These are phyloP conservation scores for Ceratobasidium theobromae DNA, from an alignment of 1,284 basidiomycete species.

Conservation along the genomic window DNA sequence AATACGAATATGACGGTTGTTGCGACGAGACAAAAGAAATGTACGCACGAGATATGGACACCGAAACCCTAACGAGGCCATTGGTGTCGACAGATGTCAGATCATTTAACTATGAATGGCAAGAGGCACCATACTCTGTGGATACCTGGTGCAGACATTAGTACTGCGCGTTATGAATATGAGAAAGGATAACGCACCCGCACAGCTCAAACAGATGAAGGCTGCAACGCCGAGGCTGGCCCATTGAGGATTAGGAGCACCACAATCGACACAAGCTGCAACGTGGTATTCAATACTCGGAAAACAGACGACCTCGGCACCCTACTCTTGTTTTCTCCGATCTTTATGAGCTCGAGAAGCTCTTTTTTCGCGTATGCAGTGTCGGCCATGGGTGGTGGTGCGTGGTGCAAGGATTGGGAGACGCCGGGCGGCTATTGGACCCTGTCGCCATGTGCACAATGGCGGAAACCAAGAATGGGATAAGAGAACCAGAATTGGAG, in stretches of 20 bases:
- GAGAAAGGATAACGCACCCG: constrained; percentile 42
- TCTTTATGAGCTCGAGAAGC: constrained; percentile 70
- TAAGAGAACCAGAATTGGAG: neutral
- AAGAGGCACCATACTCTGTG: constrained; percentile 28
- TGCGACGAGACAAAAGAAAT: constrained; percentile 25
- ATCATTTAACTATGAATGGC: constrained; percentile 24
- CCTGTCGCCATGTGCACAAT: neutral
- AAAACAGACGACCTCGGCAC: neutral
- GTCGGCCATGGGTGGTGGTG: constrained; percentile 58
- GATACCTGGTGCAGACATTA: constrained; percentile 28
- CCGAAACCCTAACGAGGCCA: constrained; percentile 31
- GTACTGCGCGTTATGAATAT: constrained; percentile 3
- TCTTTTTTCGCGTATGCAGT: constrained; percentile 56
- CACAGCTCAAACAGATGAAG: constrained; percentile 82
- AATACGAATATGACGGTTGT: constrained; percentile 8
- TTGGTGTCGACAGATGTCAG: neutral
- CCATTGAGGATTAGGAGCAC: constrained; percentile 88
- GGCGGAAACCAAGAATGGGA: neutral
- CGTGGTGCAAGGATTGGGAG: constrained; percentile 1
- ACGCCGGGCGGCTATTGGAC: constrained; percentile 2
- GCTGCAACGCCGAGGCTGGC: constrained; percentile 82
- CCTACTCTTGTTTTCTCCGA: constrained; percentile 64
- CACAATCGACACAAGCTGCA: constrained; percentile 72
- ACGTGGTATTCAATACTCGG: neutral
- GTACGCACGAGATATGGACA: constrained; percentile 37